Percentiles rank a stretch among this genome's conserved stretches.
phyloP scores from a whole-genome alignment of 2,329 filamentous ascomycete species.

The Xylariaceae sp. region DNA sequence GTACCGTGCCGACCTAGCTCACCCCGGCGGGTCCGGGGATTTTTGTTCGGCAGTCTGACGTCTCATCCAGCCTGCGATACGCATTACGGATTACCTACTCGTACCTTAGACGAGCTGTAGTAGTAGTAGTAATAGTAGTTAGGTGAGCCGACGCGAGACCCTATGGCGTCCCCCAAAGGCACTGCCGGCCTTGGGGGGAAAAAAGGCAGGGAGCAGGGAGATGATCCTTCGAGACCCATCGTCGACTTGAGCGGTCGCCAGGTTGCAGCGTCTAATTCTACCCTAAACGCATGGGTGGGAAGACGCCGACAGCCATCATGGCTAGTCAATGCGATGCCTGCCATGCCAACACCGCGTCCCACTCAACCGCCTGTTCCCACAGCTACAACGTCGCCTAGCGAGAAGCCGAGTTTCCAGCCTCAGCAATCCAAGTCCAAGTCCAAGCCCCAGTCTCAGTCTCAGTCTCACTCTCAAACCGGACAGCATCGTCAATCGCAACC shows the following conservation, averaged over 20 bases:
- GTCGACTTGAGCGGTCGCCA: conserved; percentile 19
- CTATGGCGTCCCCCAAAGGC: conserved; percentile 27
- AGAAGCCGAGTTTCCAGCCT: conserved; percentile 3
- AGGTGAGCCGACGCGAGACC: conserved; percentile 6
- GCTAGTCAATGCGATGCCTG: conserved; percentile 31
- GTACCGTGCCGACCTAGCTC: neutral
- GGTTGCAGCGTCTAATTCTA: conserved; percentile 39
- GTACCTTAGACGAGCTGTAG: too few species aligned
- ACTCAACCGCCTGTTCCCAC: conserved; percentile 14
- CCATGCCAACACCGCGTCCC: conserved; percentile 30
- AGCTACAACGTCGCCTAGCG: conserved; percentile 12
- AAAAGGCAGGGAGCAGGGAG: conserved; percentile 1
- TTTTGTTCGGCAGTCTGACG: neutral
- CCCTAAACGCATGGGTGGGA: conserved; percentile 37
- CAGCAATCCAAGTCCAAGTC: neutral
- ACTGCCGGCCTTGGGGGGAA: conserved; percentile 7
- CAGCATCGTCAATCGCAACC: conserved; percentile 1
- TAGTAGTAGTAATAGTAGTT: neutral
- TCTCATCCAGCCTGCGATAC: neutral
- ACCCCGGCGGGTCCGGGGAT: neutral
- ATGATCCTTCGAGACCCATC: neutral
- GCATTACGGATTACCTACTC: too few species aligned
- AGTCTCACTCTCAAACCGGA: neutral
- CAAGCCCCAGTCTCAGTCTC: conserved; percentile 7
- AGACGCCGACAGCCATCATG: conserved; percentile 32